Base-by-base conservation (phyloP, 495 filamentous ascomycete genomes). In the Melanomma pulvis-pyrius region DNA sequence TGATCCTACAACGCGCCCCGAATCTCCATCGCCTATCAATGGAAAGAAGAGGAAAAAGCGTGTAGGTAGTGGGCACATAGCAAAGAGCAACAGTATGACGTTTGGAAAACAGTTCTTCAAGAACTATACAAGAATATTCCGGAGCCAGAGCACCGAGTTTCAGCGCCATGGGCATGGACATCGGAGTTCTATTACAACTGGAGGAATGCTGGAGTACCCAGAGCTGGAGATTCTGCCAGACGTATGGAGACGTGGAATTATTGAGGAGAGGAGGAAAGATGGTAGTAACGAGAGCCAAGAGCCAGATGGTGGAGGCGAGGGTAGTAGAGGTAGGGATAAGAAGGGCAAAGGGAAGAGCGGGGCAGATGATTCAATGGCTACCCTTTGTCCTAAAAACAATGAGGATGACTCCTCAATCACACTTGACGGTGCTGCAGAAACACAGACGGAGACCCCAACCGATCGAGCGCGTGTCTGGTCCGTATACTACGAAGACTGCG, bases 211-310 rank as follows among this genome's bases (percentile, higher is more conserved):
- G 29, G 50, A 67, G 49, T 68, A 65, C 57, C 72, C 72, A 12
- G 72, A 74, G 52, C 49, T 74, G 13, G 72, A 74, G 61, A 53
- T 74, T 1, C 26, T 74, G 56, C 72, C 72, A 0, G 59, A 59
- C 7, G 63, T 73, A 4, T 71, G 55, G 57, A 6, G 48, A 12
- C 7, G 61, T 8, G 49, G 32, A 17, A 44, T 67, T 19, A 17
- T n/a, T 13, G 62, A 61, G 28, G 56, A 48, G 46, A 8, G 26
- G 28, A 13, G 32, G 19, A 36, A 13, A 36, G 32, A 36, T 13
- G 13, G 13, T 13, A 36, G 32, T 13, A 13, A 13, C 13, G 32
- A 36, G 32, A 36, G 32, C 13, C 6, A 36, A 36, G 26, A 19
- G 19, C 21, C 22, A 47, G 34, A 54, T 34, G 22, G 17, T 7